Conservation (phyloP, 352 stramenopile species). For the Phytophthora foliorum region DNA sequence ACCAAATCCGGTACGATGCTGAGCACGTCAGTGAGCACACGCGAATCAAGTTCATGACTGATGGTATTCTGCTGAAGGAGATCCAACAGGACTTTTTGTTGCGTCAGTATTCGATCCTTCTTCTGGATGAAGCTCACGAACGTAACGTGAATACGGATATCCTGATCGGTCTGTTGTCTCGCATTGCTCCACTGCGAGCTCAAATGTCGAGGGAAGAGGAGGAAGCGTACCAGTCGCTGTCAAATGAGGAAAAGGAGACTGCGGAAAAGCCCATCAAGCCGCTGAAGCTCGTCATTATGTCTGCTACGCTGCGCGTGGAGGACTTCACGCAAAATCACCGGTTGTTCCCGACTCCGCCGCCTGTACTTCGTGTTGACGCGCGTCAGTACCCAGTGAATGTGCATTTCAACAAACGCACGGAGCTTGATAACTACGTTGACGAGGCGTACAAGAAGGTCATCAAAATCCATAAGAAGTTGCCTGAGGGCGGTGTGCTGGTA, state of each 20-base stretch:
- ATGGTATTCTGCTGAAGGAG: slow-evolving; percentile 99
- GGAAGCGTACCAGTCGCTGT: slow-evolving; percentile 58
- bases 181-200: slow-evolving; percentile 93
- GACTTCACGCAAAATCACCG: slow-evolving; percentile 97
- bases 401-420: slow-evolving; percentile 98
- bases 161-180: slow-evolving; percentile 96
- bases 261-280: slow-evolving; percentile 73
- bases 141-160: slow-evolving; percentile 98
- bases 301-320: slow-evolving; percentile 97
- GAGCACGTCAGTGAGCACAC: slow-evolving; percentile 92
- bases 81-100: slow-evolving; percentile 91
- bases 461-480: slow-evolving; percentile 99
- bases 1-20: slow-evolving; percentile 99
- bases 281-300: slow-evolving; percentile 97
- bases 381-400: slow-evolving; percentile 97
- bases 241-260: slow-evolving; percentile 47
- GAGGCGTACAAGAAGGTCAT: slow-evolving; percentile 96
- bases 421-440: slow-evolving; percentile 97
- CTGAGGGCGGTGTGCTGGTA: slow-evolving; percentile 96
- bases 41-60: slow-evolving; percentile 99
- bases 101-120: slow-evolving; percentile 81
- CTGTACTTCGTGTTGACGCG: slow-evolving; percentile 95
- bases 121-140: slow-evolving; percentile 98
- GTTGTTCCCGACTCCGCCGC: slow-evolving; percentile 93
- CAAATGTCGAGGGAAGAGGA: slow-evolving; percentile 87